Conservation (phyloP, 768 basidiomycete genomes). For the Boletus pseudopeckii region DNA sequence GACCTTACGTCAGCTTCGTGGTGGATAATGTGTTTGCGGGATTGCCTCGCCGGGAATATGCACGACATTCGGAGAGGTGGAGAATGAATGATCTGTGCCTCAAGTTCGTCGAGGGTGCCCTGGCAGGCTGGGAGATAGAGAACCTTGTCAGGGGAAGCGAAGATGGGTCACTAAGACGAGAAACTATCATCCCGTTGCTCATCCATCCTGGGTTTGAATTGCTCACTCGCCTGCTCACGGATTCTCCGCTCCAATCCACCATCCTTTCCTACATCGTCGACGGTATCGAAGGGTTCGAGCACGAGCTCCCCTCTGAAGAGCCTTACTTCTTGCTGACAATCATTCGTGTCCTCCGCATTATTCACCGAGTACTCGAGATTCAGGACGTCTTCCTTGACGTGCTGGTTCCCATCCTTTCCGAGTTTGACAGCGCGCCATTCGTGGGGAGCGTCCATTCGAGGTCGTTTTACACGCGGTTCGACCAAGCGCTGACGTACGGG, state of each 20-base stretch:
- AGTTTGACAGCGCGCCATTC: slow-evolving; percentile 54
- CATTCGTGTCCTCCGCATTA: slow-evolving; percentile 75
- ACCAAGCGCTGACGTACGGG: slow-evolving; percentile 69
- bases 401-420: slow-evolving; percentile 71
- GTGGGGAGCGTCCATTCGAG: slow-evolving; percentile 56
- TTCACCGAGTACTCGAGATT: slow-evolving; percentile 76
- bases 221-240: slow-evolving; percentile 73
- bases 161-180: slow-evolving; percentile 48
- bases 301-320: slow-evolving; percentile 63
- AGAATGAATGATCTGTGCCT: slow-evolving; percentile 81
- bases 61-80: slow-evolving; percentile 77
- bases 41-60: slow-evolving; percentile 71
- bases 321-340: slow-evolving; percentile 73
- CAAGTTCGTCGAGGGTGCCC: slow-evolving; percentile 77
- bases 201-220: slow-evolving; percentile 87
- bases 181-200: slow-evolving; percentile 53
- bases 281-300: slow-evolving; percentile 74
- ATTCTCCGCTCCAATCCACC: slow-evolving; percentile 64
- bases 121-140: slow-evolving; percentile 81
- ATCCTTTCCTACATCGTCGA: slow-evolving; percentile 80
- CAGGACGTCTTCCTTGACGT: slow-evolving; percentile 91
- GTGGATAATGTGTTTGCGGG: slow-evolving; percentile 86
- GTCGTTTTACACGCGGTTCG: slow-evolving; percentile 70
- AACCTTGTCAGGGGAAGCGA: slow-evolving; percentile 59
- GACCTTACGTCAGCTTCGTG: slow-evolving; percentile 81